Evolutionary conservation across 768 basidiomycete genomes (phyloP).

Genomic region (Mycena venus): DNA sequence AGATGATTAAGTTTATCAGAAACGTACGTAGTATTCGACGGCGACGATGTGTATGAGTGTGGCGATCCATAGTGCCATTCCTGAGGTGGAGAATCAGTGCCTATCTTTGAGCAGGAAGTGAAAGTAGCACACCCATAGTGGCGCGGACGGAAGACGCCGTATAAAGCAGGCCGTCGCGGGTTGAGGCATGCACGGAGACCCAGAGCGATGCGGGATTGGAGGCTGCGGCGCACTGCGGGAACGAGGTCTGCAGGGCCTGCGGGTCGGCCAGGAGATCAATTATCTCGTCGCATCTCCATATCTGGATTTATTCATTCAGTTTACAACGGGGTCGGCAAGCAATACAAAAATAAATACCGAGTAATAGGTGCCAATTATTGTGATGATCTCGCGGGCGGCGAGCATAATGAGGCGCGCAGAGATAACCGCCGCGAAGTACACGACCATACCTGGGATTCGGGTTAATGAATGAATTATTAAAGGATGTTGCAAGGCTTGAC

Average conservation of each 20-base stretch:
- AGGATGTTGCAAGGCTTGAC: neutral
- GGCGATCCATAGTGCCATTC: conserved; percentile 44
- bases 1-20: neutral
- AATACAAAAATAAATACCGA: conserved; percentile 29
- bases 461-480: neutral
- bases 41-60: conserved; percentile 38
- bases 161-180: conserved; percentile 26
- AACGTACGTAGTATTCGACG: conserved; percentile 40
- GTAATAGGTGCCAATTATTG: conserved; percentile 40
- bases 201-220: conserved; percentile 27
- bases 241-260: conserved; percentile 7
- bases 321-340: neutral
- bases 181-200: conserved; percentile 38
- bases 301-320: neutral
- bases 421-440: conserved; percentile 34
- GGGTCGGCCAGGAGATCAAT: conserved; percentile 30
- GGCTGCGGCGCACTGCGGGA: conserved; percentile 36
- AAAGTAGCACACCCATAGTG: conserved; percentile 25
- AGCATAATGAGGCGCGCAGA: conserved; percentile 36
- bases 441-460: conserved; percentile 33
- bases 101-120: neutral
- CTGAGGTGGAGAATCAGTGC: neutral
- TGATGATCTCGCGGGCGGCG: conserved; percentile 32
- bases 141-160: conserved; percentile 36
- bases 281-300: conserved; percentile 44